Evolutionary conservation across 2,329 filamentous ascomycete species (phyloP), one percentile per base, ranked within the genome.

Genomic region (Blastomyces parvus): DNA sequence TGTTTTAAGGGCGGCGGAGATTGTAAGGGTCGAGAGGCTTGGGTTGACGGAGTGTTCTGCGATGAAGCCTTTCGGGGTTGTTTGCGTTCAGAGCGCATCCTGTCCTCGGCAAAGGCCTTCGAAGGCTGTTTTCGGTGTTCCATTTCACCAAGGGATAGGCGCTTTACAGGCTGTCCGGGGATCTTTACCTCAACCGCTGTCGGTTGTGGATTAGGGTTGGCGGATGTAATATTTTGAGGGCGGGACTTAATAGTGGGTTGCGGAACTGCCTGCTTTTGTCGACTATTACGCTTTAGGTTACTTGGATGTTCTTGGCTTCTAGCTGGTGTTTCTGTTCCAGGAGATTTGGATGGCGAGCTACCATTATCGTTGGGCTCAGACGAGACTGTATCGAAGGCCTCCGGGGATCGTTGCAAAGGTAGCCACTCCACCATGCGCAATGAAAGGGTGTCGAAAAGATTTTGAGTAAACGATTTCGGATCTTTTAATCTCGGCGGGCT

Each of bases 401-500:
- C 36, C 19, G 63, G n/a, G 2, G 61, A 53, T 53, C 61, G 64
- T 58, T 57, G 63, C 33, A 77, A 68, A n/a, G 78, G 77, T 59
- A 80, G 69, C 78, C 78, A 80, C 66, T 79, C 76, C 9, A 80
- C 72, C 74, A 80, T 77, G 53, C 77, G 71, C 44, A 81, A 64
- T 2, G 77, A 74, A 9, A 79, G 64, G 0, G 79, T 78, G 67
- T 81, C 78, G 62, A 82, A 84, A 0, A 85, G 71, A 64, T 81
- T 82, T 67, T 88, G 86, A 1, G 83, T 82, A 63, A 87, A 84
- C 1, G 85, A 86, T 68, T 84, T 84, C 0, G 80, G 79, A 67
- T 88, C 85, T 67, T 82, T 86, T 58, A 74, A 40, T 42, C 42
- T 59, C 57, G 46, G 19, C 36, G 36, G 11, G 5, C 40, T 40